These are phyloP conservation scores for Peronospora destructor DNA, from an alignment of 352 stramenopile species.

Conservation along the genomic window DNA sequence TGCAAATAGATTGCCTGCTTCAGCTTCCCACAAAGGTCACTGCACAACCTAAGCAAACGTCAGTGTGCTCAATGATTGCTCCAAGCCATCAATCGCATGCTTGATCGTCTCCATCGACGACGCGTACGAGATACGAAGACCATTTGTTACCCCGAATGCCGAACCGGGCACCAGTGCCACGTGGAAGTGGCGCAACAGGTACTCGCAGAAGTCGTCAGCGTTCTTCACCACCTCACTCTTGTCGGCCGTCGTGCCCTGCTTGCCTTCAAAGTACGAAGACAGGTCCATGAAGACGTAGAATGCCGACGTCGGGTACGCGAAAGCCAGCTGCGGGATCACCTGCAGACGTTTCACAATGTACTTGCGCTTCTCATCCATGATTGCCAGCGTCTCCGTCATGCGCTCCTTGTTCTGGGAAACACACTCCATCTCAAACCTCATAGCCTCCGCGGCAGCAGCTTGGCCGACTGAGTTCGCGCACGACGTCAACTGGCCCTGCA, in stretches of 20 bases:
- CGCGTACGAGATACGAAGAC: slow-evolving; percentile 95
- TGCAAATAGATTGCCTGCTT: background rate
- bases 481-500: slow-evolving; percentile 94
- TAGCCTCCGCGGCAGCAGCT: slow-evolving; percentile 84
- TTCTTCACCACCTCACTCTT: slow-evolving; percentile 42
- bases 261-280: slow-evolving; percentile 64
- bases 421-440: slow-evolving; percentile 78
- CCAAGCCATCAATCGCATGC: slow-evolving; percentile 56
- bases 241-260: slow-evolving; percentile 34
- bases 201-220: slow-evolving; percentile 83
- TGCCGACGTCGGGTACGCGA: slow-evolving; percentile 85
- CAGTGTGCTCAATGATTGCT: slow-evolving; percentile 55
- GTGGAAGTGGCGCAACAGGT: slow-evolving; percentile 89
- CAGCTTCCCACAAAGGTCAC: background rate
- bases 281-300: slow-evolving; percentile 96
- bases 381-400: slow-evolving; percentile 43
- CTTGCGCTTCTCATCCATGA: slow-evolving; percentile 85
- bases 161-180: slow-evolving; percentile 93
- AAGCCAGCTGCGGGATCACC: slow-evolving; percentile 80
- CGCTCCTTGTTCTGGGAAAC: slow-evolving; percentile 39
- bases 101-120: slow-evolving; percentile 86
- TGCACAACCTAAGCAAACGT: slow-evolving; percentile 12
- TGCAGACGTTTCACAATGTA: slow-evolving; percentile 80
- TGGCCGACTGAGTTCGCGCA: slow-evolving; percentile 91
- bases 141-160: slow-evolving; percentile 90